A percentile compares a stretch with the other conserved stretches of the same genome.
phyloP scores from a whole-genome alignment of 2,329 filamentous ascomycete genomes.

The Emergomyces pasteurianus region DNA sequence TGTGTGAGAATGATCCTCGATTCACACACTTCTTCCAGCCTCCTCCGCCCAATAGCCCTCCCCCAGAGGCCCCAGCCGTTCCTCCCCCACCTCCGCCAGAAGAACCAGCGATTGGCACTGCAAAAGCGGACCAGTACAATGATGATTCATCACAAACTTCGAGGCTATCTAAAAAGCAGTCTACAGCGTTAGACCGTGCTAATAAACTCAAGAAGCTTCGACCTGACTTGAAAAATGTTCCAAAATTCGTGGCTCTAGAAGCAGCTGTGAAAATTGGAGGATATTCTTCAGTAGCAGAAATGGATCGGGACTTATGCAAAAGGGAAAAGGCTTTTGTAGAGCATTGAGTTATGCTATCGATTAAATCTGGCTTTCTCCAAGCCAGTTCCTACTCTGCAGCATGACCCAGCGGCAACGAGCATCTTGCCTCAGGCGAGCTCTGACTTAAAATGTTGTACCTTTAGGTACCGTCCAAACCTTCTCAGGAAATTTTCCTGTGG shows the following conservation, averaged over 20 bases:
- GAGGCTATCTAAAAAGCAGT: constrained; percentile 18
- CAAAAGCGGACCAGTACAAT: constrained; percentile 4
- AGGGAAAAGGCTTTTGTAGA: constrained; percentile 4
- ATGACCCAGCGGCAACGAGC: neutral
- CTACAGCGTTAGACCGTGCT: constrained; percentile 20
- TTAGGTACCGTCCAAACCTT: neutral
- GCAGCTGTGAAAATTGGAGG: constrained; percentile 21
- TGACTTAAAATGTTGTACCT: neutral
- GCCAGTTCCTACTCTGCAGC: neutral
- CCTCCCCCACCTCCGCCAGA: constrained; percentile 15
- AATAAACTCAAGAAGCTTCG: constrained; percentile 19
- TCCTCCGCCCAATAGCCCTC: constrained; percentile 12
- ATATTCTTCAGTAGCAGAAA: constrained; percentile 20
- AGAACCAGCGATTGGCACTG: constrained; percentile 8
- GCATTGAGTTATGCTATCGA: neutral
- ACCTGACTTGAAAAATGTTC: constrained; percentile 20
- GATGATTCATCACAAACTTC: constrained; percentile 8
- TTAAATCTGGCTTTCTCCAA: neutral
- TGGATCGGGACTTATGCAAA: constrained; percentile 20
- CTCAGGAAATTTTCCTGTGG: neutral
- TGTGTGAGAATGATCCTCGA: constrained; percentile 35
- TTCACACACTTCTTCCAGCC: constrained; percentile 23
- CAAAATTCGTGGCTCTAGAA: constrained; percentile 18
- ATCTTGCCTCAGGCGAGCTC: neutral
- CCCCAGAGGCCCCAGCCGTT: constrained; percentile 8